Evolutionary conservation across 2,329 filamentous ascomycete species (phyloP).

Genomic region (Exophiala dermatitidis): DNA sequence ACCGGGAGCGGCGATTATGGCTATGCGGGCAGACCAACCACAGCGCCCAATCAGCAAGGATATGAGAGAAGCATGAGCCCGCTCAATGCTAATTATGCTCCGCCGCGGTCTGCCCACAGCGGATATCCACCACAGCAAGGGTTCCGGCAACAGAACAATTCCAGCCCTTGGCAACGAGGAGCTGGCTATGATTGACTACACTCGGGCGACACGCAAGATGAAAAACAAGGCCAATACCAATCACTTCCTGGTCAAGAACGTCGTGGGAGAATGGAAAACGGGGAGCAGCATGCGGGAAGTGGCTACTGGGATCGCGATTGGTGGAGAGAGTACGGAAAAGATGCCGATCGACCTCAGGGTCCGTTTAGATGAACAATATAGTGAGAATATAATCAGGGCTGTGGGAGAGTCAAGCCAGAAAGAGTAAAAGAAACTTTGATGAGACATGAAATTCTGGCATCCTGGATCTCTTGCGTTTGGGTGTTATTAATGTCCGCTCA

Average conservation of each 20-base stretch:
- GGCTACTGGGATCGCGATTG: constrained; percentile 28
- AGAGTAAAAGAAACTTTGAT: not conserved
- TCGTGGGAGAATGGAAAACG: constrained; percentile 17
- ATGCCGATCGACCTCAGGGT: not conserved
- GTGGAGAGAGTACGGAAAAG: constrained; percentile 20
- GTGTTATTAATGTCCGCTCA: not conserved
- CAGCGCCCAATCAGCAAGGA: constrained; percentile 26
- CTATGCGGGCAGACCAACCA: constrained; percentile 23
- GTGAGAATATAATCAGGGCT: not conserved
- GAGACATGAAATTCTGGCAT: constrained; percentile 6
- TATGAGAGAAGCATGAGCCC: constrained; percentile 30
- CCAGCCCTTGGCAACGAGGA: constrained; percentile 58
- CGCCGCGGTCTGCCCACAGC: constrained; percentile 23
- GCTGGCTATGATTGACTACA: constrained; percentile 55
- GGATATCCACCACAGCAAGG: constrained; percentile 28
- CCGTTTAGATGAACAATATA: constrained; percentile 2
- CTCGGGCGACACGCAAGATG: constrained; percentile 18
- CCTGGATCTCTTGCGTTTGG: constrained; percentile 1
- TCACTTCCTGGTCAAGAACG: constrained; percentile 7
- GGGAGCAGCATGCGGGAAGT: constrained; percentile 15
- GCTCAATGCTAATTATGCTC: constrained; percentile 13
- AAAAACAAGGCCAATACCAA: constrained; percentile 2
- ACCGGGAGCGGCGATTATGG: constrained; percentile 20
- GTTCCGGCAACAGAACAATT: constrained; percentile 45
- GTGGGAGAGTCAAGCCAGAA: not conserved